Conservation (phyloP, 2,329 filamentous ascomycete species). For the Pseudophaeomoniella oleicola region DNA sequence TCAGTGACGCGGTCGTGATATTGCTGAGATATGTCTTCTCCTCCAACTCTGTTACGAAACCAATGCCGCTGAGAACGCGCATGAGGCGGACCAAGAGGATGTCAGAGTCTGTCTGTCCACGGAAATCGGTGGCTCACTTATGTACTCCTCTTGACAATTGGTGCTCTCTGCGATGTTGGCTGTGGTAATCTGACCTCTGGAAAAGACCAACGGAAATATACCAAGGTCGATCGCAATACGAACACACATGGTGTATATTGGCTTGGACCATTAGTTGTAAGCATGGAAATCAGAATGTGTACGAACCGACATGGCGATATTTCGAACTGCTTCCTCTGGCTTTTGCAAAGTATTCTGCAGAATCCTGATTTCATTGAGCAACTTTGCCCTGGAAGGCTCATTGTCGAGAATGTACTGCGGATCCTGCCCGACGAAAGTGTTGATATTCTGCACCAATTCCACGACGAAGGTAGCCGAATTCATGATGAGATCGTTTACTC, state of each 20-base stretch:
- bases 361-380: neutral
- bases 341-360: slow-evolving; percentile 1
- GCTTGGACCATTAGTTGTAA: neutral
- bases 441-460: neutral
- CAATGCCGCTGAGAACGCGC: slow-evolving; percentile 1
- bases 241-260: slow-evolving; percentile 1
- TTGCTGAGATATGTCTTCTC: neutral
- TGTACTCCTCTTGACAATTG: neutral
- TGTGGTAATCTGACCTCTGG: neutral
- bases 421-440: neutral
- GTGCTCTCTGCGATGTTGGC: neutral
- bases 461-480: neutral
- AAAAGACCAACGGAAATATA: neutral
- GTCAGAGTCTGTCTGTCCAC: neutral
- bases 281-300: neutral
- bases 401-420: neutral
- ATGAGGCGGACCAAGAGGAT: slow-evolving; percentile 1
- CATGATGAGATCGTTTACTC: no score
- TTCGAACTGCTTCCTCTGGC: slow-evolving; percentile 1
- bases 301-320: neutral
- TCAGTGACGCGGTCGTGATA: neutral
- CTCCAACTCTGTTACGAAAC: neutral
- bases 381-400: neutral
- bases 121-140: neutral
- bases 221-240: slow-evolving; percentile 1